These are phyloP conservation scores for Fusarium dimerum DNA, from an alignment of 2,329 filamentous ascomycete species.

Conservation along the genomic window DNA sequence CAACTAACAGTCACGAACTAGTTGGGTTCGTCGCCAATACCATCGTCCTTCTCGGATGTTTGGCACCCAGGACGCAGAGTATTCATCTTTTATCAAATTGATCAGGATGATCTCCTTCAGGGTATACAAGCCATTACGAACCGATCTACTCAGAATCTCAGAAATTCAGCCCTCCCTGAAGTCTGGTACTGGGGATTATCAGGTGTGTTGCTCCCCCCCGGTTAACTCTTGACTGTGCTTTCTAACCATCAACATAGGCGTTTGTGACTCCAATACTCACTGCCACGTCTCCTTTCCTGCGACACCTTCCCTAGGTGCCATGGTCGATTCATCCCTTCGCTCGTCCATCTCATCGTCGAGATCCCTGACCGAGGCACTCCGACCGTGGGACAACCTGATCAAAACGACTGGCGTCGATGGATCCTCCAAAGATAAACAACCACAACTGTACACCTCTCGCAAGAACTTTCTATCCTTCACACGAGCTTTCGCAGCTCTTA, in stretches of 20 bases:
- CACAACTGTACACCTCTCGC: slow-evolving; percentile 4
- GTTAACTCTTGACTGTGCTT: background rate
- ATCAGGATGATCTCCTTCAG: slow-evolving; percentile 6
- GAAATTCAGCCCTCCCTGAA: slow-evolving; percentile 6
- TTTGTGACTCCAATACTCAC: slow-evolving; percentile 12
- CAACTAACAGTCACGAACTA: background rate
- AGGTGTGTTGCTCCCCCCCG: background rate
- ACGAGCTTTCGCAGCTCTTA: slow-evolving; percentile 14
- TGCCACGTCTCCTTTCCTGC: slow-evolving; percentile 13
- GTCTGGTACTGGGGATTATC: slow-evolving; percentile 16
- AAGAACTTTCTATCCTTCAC: slow-evolving; percentile 9
- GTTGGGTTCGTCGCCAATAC: slow-evolving; percentile 18
- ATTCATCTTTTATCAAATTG: slow-evolving; percentile 16
- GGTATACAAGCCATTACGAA: slow-evolving; percentile 7
- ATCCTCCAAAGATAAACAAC: slow-evolving; percentile 2
- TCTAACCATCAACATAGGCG: background rate
- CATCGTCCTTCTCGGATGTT: slow-evolving; percentile 14
- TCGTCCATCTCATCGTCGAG: slow-evolving; percentile 4
- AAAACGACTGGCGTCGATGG: slow-evolving; percentile 11
- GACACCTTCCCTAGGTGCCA: slow-evolving; percentile 11
- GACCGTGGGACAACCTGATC: slow-evolving; percentile 10
- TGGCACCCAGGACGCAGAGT: slow-evolving; percentile 9
- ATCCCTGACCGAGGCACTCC: slow-evolving; percentile 5
- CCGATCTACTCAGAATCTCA: background rate
- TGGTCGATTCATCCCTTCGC: slow-evolving; percentile 15